A percentile compares a stretch with the other conserved stretches of the same genome.
phyloP scores from a whole-genome alignment of 139 green algal species.

The Spirogloea muscicola region DNA sequence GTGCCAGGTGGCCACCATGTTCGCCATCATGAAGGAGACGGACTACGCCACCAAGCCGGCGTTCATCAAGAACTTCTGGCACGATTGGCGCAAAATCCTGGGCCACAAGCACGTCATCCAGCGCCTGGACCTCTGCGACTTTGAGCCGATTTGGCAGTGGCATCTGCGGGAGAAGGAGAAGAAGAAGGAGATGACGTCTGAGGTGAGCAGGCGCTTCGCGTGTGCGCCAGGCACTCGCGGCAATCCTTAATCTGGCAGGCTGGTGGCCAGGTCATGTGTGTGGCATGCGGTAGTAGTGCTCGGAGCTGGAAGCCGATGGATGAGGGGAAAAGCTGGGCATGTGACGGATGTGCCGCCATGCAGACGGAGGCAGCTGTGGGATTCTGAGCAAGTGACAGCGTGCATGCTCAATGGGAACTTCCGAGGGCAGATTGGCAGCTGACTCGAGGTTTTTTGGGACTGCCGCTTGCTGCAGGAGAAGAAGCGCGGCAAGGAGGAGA shows the following conservation, averaged over 20 bases:
- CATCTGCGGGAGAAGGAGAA: slow-evolving; percentile 79
- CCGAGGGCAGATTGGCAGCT: no score
- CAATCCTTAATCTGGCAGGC: no score
- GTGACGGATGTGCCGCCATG: no score
- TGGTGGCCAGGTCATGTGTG: neutral
- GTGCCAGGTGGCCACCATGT: slow-evolving; percentile 91
- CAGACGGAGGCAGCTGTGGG: no score
- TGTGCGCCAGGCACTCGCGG: no score
- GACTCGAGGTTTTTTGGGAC: no score
- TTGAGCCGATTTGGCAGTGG: slow-evolving; percentile 90
- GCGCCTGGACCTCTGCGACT: slow-evolving; percentile 87
- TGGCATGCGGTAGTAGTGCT: neutral
- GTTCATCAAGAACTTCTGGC: slow-evolving; percentile 96
- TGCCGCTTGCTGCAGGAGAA: slow-evolving; percentile 97
- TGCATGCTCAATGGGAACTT: no score
- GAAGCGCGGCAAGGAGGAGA: slow-evolving; percentile 71
- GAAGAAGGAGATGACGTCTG: slow-evolving; percentile 86
- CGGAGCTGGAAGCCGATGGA: no score
- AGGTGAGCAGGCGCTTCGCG: no score
- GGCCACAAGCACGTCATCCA: slow-evolving; percentile 84
- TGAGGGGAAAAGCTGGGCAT: no score
- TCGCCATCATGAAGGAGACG: slow-evolving; percentile 93
- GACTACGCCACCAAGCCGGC: slow-evolving; percentile 90
- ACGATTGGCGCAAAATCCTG: slow-evolving; percentile 83
- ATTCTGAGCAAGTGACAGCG: no score